Conservation (phyloP, 305 asterid genomes). For the Fraxinus latifolia region DNA sequence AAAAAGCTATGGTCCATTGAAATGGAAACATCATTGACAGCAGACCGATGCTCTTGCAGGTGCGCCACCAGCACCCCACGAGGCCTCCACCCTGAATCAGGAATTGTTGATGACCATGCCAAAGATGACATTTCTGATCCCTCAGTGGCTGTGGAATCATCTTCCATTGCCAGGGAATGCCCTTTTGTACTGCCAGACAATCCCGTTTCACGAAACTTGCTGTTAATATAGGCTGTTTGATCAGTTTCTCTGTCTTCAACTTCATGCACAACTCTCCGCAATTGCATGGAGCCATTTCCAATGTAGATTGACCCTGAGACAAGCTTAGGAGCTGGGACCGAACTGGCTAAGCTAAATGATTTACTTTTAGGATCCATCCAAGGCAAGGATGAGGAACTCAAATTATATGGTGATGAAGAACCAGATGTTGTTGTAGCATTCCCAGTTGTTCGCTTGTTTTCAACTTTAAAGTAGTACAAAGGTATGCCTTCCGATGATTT, state of each 20-base stretch:
- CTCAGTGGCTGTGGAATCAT: constrained; percentile 50
- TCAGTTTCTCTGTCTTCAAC: constrained; percentile 80
- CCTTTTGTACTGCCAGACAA: constrained; percentile 55
- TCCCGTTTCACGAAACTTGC: constrained; percentile 68
- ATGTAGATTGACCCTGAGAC: constrained; percentile 75
- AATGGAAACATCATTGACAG: constrained; percentile 86
- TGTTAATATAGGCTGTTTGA: constrained; percentile 53
- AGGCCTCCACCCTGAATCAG: constrained; percentile 99
- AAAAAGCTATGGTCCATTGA: constrained; percentile 92
- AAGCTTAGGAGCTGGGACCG: constrained; percentile 76
- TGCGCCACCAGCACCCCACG: constrained; percentile 99
- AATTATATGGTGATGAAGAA: constrained; percentile 55
- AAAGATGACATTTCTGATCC: constrained; percentile 57
- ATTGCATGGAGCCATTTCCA: constrained; percentile 63
- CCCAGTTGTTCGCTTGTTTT: constrained; percentile 50
- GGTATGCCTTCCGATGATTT: constrained; percentile 93
- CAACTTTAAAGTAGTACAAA: constrained; percentile 82
- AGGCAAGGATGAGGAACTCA: constrained; percentile 85
- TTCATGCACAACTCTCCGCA: constrained; percentile 97
- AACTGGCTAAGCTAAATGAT: constrained; percentile 78
- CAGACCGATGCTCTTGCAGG: constrained; percentile 91
- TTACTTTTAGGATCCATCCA: constrained; percentile 86
- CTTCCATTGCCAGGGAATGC: constrained; percentile 53
- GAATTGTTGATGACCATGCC: constrained; percentile 68
- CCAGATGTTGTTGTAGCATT: constrained; percentile 53